Percentiles rank a stretch among this genome's conserved stretches.
phyloP scores from a whole-genome alignment of 805 yeast species.

The Ogataea kodamae region DNA sequence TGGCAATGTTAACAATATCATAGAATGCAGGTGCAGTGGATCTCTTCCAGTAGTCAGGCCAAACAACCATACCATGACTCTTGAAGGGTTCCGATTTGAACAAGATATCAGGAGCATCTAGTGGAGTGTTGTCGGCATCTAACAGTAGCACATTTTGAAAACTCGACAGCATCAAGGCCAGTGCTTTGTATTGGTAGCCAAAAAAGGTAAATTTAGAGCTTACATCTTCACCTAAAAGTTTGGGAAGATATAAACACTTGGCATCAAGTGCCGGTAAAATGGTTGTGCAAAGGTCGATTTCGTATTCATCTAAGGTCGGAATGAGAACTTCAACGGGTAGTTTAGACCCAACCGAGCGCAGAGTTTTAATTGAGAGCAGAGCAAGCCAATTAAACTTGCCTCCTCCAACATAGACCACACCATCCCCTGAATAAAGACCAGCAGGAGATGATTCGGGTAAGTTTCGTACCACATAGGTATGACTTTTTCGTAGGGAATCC shows the following conservation, averaged over 20 bases:
- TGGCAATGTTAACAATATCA: constrained; percentile 45
- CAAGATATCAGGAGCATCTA: constrained; percentile 54
- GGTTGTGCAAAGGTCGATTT: constrained; percentile 58
- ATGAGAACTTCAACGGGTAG: constrained; percentile 81
- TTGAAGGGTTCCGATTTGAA: constrained; percentile 56
- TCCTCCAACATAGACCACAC: constrained; percentile 74
- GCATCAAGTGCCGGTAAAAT: constrained; percentile 60
- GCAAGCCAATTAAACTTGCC: constrained; percentile 71
- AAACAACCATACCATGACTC: constrained; percentile 47
- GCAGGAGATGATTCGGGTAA: constrained; percentile 48
- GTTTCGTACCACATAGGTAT: constrained; percentile 39
- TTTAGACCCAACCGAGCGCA: constrained; percentile 59
- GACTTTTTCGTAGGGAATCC: constrained; percentile 43
- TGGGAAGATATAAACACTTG: constrained; percentile 59
- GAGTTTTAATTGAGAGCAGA: constrained; percentile 54
- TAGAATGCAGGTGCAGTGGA: constrained; percentile 47
- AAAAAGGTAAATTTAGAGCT: constrained; percentile 42
- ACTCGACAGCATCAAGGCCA: constrained; percentile 64
- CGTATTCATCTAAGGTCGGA: constrained; percentile 67
- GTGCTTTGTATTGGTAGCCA: constrained; percentile 63
- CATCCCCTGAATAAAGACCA: constrained; percentile 47
- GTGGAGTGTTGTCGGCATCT: constrained; percentile 74
- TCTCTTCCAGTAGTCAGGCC: constrained; percentile 50
- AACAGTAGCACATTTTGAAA: constrained; percentile 64
- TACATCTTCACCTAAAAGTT: constrained; percentile 52